These are phyloP conservation scores for Marasmius oreades DNA, from an alignment of 1,284 basidiomycete species.

Conservation along the genomic window DNA sequence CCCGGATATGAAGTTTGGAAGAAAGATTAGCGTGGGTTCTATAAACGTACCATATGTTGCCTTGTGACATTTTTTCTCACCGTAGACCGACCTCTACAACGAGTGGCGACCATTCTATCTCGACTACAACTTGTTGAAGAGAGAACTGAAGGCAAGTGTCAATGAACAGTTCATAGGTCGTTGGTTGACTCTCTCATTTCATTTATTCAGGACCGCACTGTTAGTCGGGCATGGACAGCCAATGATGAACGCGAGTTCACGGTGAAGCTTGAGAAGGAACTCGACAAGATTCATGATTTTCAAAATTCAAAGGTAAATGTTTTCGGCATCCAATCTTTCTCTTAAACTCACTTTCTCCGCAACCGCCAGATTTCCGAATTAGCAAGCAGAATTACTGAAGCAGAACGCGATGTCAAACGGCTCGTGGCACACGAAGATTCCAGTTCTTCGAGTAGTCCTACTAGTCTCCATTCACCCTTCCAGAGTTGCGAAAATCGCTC, in stretches of 20 bases:
- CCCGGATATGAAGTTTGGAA: conserved; percentile 78
- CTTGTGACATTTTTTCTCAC: neutral
- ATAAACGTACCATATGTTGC: conserved; percentile 1
- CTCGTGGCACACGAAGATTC: conserved; percentile 62
- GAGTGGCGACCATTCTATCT: conserved; percentile 92
- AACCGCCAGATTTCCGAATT: conserved; percentile 73
- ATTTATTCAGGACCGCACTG: conserved; percentile 50
- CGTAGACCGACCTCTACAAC: conserved; percentile 77
- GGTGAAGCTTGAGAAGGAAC: conserved; percentile 76
- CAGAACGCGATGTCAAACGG: conserved; percentile 75
- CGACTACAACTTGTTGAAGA: conserved; percentile 86
- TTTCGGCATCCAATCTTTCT: too few species aligned
- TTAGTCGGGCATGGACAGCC: conserved; percentile 63
- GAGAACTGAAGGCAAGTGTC: conserved; percentile 73
- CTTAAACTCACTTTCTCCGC: too few species aligned
- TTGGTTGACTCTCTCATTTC: neutral
- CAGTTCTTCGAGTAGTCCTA: conserved; percentile 27
- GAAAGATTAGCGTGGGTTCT: conserved; percentile 76
- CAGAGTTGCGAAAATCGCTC: conserved; percentile 2
- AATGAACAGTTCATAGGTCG: neutral
- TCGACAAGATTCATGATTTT: conserved; percentile 96
- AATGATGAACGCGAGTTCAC: conserved; percentile 83
- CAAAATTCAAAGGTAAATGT: conserved; percentile 81
- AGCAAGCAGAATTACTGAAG: conserved; percentile 73
- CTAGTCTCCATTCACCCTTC: conserved; percentile 17